These are phyloP conservation scores for Aspergillus diversus DNA, from an alignment of 495 filamentous ascomycete genomes.

Conservation along the genomic window DNA sequence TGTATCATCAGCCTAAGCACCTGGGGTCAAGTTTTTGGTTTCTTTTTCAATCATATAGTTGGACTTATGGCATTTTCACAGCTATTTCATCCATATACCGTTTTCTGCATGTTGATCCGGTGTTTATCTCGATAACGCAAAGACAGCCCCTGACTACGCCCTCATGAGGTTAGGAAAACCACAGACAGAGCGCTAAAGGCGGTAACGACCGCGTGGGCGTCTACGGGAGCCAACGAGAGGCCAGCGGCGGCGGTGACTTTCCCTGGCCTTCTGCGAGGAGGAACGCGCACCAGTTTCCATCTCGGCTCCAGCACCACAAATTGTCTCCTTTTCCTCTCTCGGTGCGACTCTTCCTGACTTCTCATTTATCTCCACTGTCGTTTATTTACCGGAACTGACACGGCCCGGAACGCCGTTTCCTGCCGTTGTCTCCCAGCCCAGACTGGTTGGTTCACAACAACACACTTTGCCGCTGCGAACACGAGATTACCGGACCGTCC, in stretches of 20 bases:
- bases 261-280: constrained; percentile 25
- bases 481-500: constrained; percentile 12
- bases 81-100: background rate
- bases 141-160: constrained; percentile 13
- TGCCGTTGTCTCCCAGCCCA: constrained; percentile 28
- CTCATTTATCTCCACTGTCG: constrained; percentile 12
- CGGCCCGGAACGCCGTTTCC: constrained; percentile 31
- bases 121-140: background rate
- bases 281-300: constrained; percentile 24
- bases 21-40: background rate
- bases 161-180: constrained; percentile 9
- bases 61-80: background rate
- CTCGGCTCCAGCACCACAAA: constrained; percentile 16
- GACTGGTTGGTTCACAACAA: constrained; percentile 25
- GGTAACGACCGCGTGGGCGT: constrained; percentile 26
- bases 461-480: constrained; percentile 23
- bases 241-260: constrained; percentile 24
- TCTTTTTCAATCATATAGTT: background rate
- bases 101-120: background rate
- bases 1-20: background rate
- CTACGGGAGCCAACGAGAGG: constrained; percentile 25
- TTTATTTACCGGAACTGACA: constrained; percentile 26
- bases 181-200: constrained; percentile 27
- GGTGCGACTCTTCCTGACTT: constrained; percentile 11
- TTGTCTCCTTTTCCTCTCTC: constrained; percentile 18